Conservation (phyloP, 2,329 filamentous ascomycete genomes). For the Plenodomus tracheiphilus region DNA sequence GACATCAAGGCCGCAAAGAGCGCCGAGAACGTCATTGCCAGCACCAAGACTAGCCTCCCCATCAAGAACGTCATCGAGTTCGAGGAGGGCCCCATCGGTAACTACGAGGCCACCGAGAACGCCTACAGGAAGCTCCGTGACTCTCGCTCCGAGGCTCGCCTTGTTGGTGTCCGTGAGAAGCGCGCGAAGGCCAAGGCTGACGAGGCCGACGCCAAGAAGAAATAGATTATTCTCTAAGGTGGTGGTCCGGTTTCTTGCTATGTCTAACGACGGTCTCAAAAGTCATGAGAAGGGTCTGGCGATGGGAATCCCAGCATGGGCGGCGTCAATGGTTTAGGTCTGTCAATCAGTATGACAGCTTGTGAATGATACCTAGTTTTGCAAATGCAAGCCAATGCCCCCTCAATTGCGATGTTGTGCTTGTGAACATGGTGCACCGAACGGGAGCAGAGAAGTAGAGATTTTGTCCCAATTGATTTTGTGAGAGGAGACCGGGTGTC, state of each 20-base stretch:
- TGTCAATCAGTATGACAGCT: slow-evolving; percentile 35
- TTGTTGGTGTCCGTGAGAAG: slow-evolving; percentile 88
- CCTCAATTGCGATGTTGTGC: slow-evolving; percentile 1
- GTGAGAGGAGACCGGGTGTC: too few relatives aligned
- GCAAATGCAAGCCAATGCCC: slow-evolving; percentile 39
- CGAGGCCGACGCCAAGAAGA: slow-evolving; percentile 77
- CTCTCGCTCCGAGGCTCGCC: slow-evolving; percentile 80
- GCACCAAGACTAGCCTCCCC: slow-evolving; percentile 66
- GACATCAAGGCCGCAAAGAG: slow-evolving; percentile 72
- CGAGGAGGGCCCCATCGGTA: slow-evolving; percentile 79
- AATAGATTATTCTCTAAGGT: slow-evolving; percentile 59
- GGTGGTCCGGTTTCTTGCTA: slow-evolving; percentile 26
- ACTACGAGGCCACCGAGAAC: slow-evolving; percentile 71
- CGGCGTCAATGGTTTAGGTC: slow-evolving; percentile 44
- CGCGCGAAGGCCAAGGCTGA: slow-evolving; percentile 85
- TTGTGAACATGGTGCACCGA: neutral
- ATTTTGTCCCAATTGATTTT: too few relatives aligned
- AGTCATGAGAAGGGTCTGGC: slow-evolving; percentile 34
- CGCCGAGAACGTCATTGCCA: slow-evolving; percentile 55
- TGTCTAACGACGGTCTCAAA: slow-evolving; percentile 37
- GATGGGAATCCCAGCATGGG: slow-evolving; percentile 41
- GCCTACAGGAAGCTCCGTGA: slow-evolving; percentile 86
- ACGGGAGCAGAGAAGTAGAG: neutral
- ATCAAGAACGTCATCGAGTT: slow-evolving; percentile 73
- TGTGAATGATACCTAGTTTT: slow-evolving; percentile 45